These are phyloP conservation scores for Rosa rugosa DNA, from an alignment of 306 rosid species.

Conservation along the genomic window DNA sequence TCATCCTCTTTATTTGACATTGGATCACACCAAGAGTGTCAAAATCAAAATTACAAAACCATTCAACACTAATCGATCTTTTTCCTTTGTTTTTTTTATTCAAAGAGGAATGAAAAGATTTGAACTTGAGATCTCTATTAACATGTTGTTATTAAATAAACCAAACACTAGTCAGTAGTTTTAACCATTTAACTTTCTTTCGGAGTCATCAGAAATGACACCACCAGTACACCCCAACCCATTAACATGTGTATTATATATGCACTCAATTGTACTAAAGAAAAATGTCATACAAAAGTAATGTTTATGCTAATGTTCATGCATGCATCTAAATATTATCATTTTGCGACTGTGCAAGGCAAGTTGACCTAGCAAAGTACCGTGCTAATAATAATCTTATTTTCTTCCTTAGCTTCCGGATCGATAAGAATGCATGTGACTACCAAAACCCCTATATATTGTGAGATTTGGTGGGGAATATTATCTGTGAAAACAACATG, in stretches of 20 bases:
- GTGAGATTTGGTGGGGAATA: slow-evolving; percentile 13
- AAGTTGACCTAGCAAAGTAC: neutral
- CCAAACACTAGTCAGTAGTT: too few relatives aligned
- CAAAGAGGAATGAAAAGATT: too few relatives aligned
- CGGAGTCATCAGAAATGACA: neutral
- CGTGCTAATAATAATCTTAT: neutral
- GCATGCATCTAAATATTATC: neutral
- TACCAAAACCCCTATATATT: neutral
- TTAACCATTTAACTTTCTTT: neutral
- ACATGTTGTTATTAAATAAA: too few relatives aligned
- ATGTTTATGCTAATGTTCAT: neutral
- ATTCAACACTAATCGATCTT: too few relatives aligned
- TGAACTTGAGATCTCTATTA: too few relatives aligned
- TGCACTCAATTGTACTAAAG: neutral
- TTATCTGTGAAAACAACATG: slow-evolving; percentile 9
- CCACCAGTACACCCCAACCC: neutral
- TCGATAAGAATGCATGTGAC: neutral
- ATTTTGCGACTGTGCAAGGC: neutral
- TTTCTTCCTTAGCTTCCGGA: slow-evolving; percentile 1
- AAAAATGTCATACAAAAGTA: neutral
- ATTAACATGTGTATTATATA: neutral
- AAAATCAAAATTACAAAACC: too few relatives aligned
- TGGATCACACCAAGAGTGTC: too few relatives aligned
- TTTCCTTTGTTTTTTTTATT: too few relatives aligned
- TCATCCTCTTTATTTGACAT: too few relatives aligned